Evolutionary conservation across 345 rosid species (phyloP).

Genomic region (Toxicodendron radicans): DNA sequence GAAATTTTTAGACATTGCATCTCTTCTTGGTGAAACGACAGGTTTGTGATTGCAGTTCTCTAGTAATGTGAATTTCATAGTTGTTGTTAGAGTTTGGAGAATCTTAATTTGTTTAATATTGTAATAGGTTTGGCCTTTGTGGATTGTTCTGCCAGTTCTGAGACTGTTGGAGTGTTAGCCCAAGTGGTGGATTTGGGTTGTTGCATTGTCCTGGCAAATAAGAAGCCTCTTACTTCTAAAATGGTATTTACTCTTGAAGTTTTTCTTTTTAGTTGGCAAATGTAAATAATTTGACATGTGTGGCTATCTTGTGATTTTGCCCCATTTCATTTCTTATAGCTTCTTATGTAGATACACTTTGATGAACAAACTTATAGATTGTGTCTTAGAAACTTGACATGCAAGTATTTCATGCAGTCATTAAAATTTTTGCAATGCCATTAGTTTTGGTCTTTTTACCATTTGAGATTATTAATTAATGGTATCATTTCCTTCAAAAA

Average conservation of each 20-base stretch:
- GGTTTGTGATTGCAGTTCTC: slow-evolving; percentile 38
- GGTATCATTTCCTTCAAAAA: neutral
- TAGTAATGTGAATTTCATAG: neutral
- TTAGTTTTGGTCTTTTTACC: neutral
- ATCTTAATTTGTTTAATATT: slow-evolving; percentile 18
- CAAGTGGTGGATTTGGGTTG: slow-evolving; percentile 65
- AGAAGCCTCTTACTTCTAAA: slow-evolving; percentile 85
- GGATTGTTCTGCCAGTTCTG: slow-evolving; percentile 87
- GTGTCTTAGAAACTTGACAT: slow-evolving; percentile 2
- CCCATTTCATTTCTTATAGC: neutral
- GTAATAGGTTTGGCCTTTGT: slow-evolving; percentile 67
- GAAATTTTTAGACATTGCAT: slow-evolving; percentile 46
- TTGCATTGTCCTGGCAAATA: slow-evolving; percentile 83
- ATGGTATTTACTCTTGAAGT: slow-evolving; percentile 44
- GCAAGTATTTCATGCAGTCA: neutral
- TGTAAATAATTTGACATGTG: neutral
- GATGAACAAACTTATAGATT: neutral
- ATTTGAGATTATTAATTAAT: neutral
- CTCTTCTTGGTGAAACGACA: slow-evolving; percentile 66
- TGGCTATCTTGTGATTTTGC: neutral
- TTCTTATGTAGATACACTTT: neutral
- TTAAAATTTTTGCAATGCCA: neutral
- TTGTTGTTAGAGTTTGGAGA: neutral
- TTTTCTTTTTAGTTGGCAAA: neutral
- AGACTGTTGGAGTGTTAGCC: slow-evolving; percentile 51